Base-by-base conservation (phyloP, 2,329 filamentous ascomycete species). In the Rugonectria rugulosa region DNA sequence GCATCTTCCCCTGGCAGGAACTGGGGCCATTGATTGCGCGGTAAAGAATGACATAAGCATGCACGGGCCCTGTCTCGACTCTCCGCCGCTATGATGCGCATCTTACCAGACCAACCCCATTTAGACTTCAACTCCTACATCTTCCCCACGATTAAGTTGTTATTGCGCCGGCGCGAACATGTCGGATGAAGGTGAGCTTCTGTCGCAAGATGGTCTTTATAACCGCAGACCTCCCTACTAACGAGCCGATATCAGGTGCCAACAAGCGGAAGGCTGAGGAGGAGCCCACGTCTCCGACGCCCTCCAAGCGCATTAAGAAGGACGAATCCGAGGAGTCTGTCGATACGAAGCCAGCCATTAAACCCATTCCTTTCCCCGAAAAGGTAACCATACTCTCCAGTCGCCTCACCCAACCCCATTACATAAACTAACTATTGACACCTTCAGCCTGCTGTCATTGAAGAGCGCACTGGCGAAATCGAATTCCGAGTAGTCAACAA, bases 401-500 rank as follows among this genome's bases (percentile, higher is more conserved):
- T 12, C 6, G 3, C 11, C 8, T 7, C 11, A 3, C 4, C 7
- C 9, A 27, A 17, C 17, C 17, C 5, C n/a, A 9, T 42, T 10
- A 3, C 3, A n/a, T 6, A 14, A 5, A 36, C 34, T 56, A 19
- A 56, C 27, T 9, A 8, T 19, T 23, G 24, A n/a, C 3, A 3
- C 3, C 11, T 17, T 7, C 61, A 91, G 87, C 90, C 92, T 6
- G 94, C 93, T 8, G 94, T 97, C 5, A 83, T 96, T 62, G 95
- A 99, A 77, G 95, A 99, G 75, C 89, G 92, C 67, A 90, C 88
- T 70, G 92, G 93, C 69, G 91, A 96, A 62, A 98, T 99, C 65
- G 92, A 98, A 73, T 98, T 98, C 73, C 88, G 93, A 42, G 95
- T 98, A 6, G 95, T 99, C 68, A 98, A 98, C 81, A 99, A 99